Percentiles rank a stretch among this genome's conserved stretches.
Conservation (phyloP, 108 stramenopile species). For the Nitzschia palea region DNA sequence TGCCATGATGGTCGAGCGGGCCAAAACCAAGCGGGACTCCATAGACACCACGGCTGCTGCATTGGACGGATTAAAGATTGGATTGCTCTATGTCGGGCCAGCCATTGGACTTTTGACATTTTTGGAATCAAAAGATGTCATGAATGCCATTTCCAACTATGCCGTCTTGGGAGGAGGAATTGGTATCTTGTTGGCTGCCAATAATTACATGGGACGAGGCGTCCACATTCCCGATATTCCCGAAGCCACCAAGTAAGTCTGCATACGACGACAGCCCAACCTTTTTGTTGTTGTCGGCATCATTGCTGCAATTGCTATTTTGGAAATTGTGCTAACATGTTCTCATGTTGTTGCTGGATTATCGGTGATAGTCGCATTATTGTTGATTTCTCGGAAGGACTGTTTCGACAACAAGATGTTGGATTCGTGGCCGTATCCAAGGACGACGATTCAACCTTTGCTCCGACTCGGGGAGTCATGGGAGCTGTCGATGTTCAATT, state of each 20-base stretch:
- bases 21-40: slow-evolving; percentile 28
- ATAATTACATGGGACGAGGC: slow-evolving; percentile 23
- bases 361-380: slow-evolving; percentile 10
- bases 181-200: slow-evolving; percentile 18
- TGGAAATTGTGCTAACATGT: too few relatives aligned
- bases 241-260: slow-evolving; percentile 31
- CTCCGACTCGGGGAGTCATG: slow-evolving; percentile 21
- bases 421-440: slow-evolving; percentile 31
- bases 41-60: slow-evolving; percentile 22
- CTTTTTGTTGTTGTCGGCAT: background rate
- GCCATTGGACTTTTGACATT: slow-evolving; percentile 17
- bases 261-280: background rate
- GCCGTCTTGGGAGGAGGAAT: slow-evolving; percentile 24
- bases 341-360: background rate
- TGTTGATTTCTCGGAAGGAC: slow-evolving; percentile 35
- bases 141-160: slow-evolving; percentile 13
- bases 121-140: slow-evolving; percentile 6
- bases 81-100: slow-evolving; percentile 24
- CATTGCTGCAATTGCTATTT: too few relatives aligned
- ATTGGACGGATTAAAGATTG: slow-evolving; percentile 29
- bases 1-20: slow-evolving; percentile 29
- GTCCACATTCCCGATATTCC: slow-evolving; percentile 27
- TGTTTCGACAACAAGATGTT: slow-evolving; percentile 31
- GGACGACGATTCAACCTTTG: slow-evolving; percentile 11
- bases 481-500: slow-evolving; percentile 32